A percentile compares a stretch with the other conserved stretches of the same genome.
phyloP scores from a whole-genome alignment of 108 stramenopile species.

The Parmales sp. region DNA sequence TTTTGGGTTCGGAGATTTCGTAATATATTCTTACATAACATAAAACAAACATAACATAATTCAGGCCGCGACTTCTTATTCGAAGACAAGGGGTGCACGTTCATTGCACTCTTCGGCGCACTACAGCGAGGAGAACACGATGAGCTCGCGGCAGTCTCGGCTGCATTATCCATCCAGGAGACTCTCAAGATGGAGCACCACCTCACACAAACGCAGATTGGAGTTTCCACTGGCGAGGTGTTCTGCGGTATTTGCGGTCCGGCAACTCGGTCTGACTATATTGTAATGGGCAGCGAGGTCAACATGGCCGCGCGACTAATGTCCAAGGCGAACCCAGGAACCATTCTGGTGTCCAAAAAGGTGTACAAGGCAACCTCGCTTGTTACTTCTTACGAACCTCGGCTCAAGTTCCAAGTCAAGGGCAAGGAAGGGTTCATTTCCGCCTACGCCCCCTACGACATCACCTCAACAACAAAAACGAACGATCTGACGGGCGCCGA shows the following conservation, averaged over 20 bases:
- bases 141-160: conserved; percentile 35
- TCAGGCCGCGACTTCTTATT: conserved; percentile 31
- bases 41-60: no score
- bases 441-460: neutral
- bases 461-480: no score
- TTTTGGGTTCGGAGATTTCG: no score
- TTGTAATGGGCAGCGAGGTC: conserved; percentile 46
- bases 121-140: conserved; percentile 39
- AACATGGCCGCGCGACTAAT: conserved; percentile 41
- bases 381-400: neutral
- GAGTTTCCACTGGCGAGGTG: conserved; percentile 40
- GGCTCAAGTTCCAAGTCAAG: neutral
- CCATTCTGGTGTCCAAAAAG: conserved; percentile 37
- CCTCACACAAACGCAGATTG: conserved; percentile 30
- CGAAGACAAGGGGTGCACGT: conserved; percentile 46
- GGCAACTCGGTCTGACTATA: conserved; percentile 30
- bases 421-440: conserved; percentile 6
- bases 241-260: conserved; percentile 44
- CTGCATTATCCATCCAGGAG: conserved; percentile 39
- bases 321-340: conserved; percentile 38
- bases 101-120: conserved; percentile 43
- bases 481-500: no score
- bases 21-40: no score
- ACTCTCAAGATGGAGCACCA: conserved; percentile 32
- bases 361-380: conserved; percentile 13